Evolutionary conservation across 345 rosid genomes (phyloP), one percentile per base, ranked within the genome.

Genomic region (Arabis alpina): DNA sequence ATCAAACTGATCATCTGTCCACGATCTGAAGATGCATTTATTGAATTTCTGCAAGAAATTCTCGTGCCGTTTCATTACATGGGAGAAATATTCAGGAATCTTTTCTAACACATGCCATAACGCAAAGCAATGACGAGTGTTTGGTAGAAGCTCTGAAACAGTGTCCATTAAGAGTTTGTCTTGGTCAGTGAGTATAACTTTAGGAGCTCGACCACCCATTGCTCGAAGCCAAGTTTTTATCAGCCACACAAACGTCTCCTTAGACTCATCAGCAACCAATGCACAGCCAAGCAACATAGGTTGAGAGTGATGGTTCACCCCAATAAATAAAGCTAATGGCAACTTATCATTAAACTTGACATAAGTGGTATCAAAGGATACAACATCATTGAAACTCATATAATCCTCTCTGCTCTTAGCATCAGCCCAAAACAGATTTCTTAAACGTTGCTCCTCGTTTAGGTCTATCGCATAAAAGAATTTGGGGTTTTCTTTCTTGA

Each of bases 11-110:
- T 79, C 86, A 27, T 77, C 73, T 8, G 82, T 79, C 92, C 92
- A 87, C 6, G 92, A 87, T 19, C 79, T 85, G 67, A 83, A 85
- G 70, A 87, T 71, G 79, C 92, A 87, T 64, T 85, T 85, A 10
- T 83, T 81, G 64, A 87, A 87, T 48, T 85, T 83, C 52, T 66
- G 70, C 82, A 82, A 71, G 70, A 87, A 87, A 36, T 82, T 80
- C 51, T 85, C 85, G 6, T 80, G 81, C 9, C 61, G 72, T 42
- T 78, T 80, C 71, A 77, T 77, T 61, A 80, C 85, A 55, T 68
- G 64, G 11, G 80, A 75, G 69, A 80, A 74, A 32, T 68, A 71
- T 40, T 82, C 77, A 57, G 85, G 85, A 39, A 82, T 51, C 71
- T 77, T 79, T 68, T 77, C 83, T n/a, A 82, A 59, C 45, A 82